Evolutionary conservation across 75 land plant genomes (phyloP).

Genomic region (Pinus albicaulis): DNA sequence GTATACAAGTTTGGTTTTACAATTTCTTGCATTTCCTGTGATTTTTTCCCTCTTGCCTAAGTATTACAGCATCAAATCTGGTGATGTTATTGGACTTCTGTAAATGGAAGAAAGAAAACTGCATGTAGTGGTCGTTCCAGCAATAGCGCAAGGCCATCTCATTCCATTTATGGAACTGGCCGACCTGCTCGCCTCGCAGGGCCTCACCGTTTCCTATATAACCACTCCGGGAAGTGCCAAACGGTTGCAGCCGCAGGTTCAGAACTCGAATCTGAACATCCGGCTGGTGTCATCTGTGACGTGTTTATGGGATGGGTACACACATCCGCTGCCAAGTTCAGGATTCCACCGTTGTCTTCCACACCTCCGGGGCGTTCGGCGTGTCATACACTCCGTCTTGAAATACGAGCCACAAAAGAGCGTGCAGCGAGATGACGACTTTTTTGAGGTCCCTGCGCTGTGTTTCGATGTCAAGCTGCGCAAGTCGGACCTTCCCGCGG

Average conservation of each 20-base stretch:
- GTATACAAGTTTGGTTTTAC: too few species aligned
- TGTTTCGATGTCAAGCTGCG: not conserved
- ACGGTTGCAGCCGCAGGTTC: not conserved
- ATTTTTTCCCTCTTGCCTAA: not conserved
- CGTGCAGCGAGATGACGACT: too few species aligned
- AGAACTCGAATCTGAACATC: not conserved
- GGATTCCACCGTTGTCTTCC: conserved; percentile 32
- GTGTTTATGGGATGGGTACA: conserved; percentile 24
- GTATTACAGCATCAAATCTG: not conserved
- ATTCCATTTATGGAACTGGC: conserved; percentile 14
- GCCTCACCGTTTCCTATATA: not conserved
- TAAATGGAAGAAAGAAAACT: too few species aligned
- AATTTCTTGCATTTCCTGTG: too few species aligned
- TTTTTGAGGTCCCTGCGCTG: not conserved
- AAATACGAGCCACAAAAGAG: not conserved
- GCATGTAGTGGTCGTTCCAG: conserved; percentile 6
- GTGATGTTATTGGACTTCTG: too few species aligned
- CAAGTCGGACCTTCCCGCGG: not conserved
- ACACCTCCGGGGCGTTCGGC: conserved; percentile 18
- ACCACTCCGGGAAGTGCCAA: not conserved
- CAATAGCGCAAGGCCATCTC: conserved; percentile 20
- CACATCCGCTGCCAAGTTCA: conserved; percentile 19
- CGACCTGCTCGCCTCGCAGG: not conserved
- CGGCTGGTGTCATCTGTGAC: conserved; percentile 32
- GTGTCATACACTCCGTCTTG: not conserved